Evolutionary conservation across 2,329 filamentous ascomycete species (phyloP), one percentile per base, ranked within the genome.

Genomic region (Sporothrix brasiliensis): DNA sequence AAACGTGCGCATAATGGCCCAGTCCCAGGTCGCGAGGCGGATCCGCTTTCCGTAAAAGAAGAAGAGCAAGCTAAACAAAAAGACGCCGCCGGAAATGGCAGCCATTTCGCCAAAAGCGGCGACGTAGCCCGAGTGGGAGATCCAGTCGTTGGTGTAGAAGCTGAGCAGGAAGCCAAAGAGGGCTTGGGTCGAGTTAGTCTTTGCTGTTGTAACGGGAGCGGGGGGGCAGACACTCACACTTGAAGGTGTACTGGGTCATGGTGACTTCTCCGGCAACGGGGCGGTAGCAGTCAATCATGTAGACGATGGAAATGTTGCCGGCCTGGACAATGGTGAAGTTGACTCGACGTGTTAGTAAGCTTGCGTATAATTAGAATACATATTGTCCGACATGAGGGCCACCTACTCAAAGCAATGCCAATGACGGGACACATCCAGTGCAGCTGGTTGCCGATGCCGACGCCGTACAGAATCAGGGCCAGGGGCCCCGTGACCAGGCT

Each of bases 121-220:
- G 14, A 79, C 72, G 74, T 88, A 88, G 34, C 0, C 86, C 87
- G 0, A 77, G 77, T 70, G 80, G 41, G 7, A 79, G 77, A 88
- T 82, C 86, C 86, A 88, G 0, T 84, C 82, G 74, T 88, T 88
- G 1, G 85, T 88, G 75, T 88, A 88, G 75, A 88, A 88, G 0
- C 83, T 86, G 1, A 88, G 79, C 0, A 88, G 78, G 75, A 88
- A 88, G 4, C 85, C 86, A 74, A 88, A 87, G 34, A 34, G 34
- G 34, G 34, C 34, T 34, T 7, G 34, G 34, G 34, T 0, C 4
- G 34, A 3, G 34, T 34, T 34, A 34, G 34, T 34, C 34, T 34
- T 34, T 34, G 34, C 7, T 34, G 34, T 2, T 7, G 34, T 9
- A 7, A 34, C 7, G 34, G 6, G 34, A 9, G 34, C 9, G 7